A percentile compares a stretch with the other conserved stretches of the same genome.
Evolutionary conservation across 441 rosid genomes (phyloP).

Genomic region (Syzygium malaccense): DNA sequence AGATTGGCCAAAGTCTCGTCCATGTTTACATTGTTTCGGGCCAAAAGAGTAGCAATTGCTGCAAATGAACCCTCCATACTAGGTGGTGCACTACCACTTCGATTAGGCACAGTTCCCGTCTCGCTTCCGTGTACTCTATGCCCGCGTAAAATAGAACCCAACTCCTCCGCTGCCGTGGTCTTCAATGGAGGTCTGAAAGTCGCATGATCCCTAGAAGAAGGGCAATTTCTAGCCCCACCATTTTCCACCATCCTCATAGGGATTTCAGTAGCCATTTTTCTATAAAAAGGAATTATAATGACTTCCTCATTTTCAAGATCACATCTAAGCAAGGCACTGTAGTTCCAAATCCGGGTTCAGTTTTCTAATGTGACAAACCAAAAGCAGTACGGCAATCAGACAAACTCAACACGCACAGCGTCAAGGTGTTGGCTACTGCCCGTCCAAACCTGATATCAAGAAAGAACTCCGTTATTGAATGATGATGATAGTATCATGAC

Average conservation of each 20-base stretch:
- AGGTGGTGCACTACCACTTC: slow-evolving; percentile 96
- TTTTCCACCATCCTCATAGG: slow-evolving; percentile 72
- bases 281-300: not conserved
- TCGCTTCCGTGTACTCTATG: slow-evolving; percentile 42
- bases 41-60: slow-evolving; percentile 61
- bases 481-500: not conserved
- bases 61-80: slow-evolving; percentile 94
- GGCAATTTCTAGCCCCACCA: slow-evolving; percentile 50
- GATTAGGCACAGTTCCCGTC: slow-evolving; percentile 41
- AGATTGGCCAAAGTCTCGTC: slow-evolving; percentile 45
- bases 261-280: slow-evolving; percentile 74
- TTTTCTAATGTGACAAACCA: not conserved
- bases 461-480: not conserved
- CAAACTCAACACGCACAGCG: not conserved
- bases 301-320: not conserved
- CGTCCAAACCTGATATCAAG: not conserved
- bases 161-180: slow-evolving; percentile 63
- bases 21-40: slow-evolving; percentile 41
- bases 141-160: slow-evolving; percentile 58
- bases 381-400: not conserved
- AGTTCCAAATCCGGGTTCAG: not conserved
- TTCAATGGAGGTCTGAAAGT: slow-evolving; percentile 46
- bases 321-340: not conserved
- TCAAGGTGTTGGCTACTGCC: not conserved
- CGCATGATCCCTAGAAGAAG: slow-evolving; percentile 44